A percentile compares a stretch with the other conserved stretches of the same genome.
These are phyloP conservation scores for Epichloe sibirici DNA, from an alignment of 2,329 filamentous ascomycete species.

Conservation along the genomic window DNA sequence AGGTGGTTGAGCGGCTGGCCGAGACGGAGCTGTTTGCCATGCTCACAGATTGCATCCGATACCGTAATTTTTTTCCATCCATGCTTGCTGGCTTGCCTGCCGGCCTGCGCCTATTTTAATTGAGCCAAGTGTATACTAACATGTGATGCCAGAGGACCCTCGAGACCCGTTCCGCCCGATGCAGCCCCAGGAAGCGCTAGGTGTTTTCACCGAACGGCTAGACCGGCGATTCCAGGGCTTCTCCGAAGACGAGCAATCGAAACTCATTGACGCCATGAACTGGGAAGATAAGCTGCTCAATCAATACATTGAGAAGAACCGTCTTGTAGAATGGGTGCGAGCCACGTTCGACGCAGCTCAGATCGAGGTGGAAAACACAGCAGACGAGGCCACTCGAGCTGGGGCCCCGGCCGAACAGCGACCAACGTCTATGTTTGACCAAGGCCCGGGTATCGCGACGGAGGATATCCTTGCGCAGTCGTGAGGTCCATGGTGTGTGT, in stretches of 20 bases:
- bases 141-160: constrained; percentile 24
- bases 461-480: neutral
- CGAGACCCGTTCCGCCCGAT: constrained; percentile 32
- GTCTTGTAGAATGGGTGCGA: constrained; percentile 55
- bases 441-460: neutral
- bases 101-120: too few relatives aligned
- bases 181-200: constrained; percentile 40
- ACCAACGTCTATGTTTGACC: neutral
- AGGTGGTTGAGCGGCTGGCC: constrained; percentile 49
- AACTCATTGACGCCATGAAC: constrained; percentile 58
- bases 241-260: constrained; percentile 51
- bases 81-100: neutral
- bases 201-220: constrained; percentile 48
- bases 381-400: constrained; percentile 19
- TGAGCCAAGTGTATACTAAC: constrained; percentile 16
- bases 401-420: constrained; percentile 4
- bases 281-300: constrained; percentile 57
- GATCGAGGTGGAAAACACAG: constrained; percentile 18
- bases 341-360: constrained; percentile 27
- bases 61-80: constrained; percentile 39
- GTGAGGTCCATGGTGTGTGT: neutral
- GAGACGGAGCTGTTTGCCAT: constrained; percentile 59
- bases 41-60: constrained; percentile 49
- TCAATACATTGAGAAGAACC: constrained; percentile 52
- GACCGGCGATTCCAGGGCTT: constrained; percentile 47